Conservation (phyloP, 2,329 filamentous ascomycete genomes). For the Penicillium sp. region DNA sequence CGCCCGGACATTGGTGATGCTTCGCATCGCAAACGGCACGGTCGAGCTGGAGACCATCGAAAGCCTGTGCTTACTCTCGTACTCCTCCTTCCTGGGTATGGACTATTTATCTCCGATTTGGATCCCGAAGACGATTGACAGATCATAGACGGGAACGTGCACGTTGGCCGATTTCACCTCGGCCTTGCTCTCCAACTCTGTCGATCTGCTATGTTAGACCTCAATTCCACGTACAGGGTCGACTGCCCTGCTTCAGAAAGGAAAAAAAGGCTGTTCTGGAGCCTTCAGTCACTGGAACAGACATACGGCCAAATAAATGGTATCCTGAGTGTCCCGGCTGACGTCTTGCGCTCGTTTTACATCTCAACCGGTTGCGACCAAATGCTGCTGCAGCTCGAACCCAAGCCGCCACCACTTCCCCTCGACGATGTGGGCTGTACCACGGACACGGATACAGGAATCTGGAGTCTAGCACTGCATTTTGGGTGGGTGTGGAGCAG, state of each 20-base stretch:
- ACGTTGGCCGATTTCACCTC: conserved; percentile 52
- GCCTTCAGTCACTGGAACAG: conserved; percentile 51
- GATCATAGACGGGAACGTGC: conserved; percentile 48
- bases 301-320: conserved; percentile 50
- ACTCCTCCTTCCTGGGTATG: conserved; percentile 51
- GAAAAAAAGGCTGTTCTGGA: conserved; percentile 54
- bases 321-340: conserved; percentile 43
- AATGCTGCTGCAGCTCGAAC: conserved; percentile 26
- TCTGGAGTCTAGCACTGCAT: conserved; percentile 52
- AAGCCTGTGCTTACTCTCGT: conserved; percentile 52
- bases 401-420: conserved; percentile 45
- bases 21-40: conserved; percentile 52
- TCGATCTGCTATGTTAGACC: conserved; percentile 51
- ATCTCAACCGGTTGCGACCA: conserved; percentile 20
- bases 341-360: conserved; percentile 42
- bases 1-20: conserved; percentile 43
- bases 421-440: conserved; percentile 47
- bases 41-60: conserved; percentile 52
- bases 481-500: conserved; percentile 54
- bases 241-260: conserved; percentile 42
- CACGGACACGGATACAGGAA: conserved; percentile 43
- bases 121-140: neutral
- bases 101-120: too few species aligned
- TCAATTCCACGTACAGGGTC: conserved; percentile 40
- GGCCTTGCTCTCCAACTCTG: conserved; percentile 53